Conservation (phyloP, 768 basidiomycete genomes). For the Terana coerulea region DNA sequence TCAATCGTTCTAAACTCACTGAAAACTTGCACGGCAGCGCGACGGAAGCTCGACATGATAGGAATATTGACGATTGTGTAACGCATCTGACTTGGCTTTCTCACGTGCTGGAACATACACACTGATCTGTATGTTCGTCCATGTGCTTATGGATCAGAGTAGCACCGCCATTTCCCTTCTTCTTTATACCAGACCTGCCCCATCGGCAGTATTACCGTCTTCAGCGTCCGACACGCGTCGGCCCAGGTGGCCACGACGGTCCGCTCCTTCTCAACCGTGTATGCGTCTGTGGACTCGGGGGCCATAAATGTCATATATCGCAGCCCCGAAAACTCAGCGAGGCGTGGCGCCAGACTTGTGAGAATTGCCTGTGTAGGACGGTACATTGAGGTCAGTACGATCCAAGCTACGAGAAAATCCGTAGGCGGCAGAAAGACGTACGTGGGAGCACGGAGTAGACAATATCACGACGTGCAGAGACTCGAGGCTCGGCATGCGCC, state of each 20-base stretch:
- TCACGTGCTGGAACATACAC: too few species aligned
- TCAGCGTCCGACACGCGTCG: slow-evolving; percentile 52
- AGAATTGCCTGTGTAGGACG: slow-evolving; percentile 35
- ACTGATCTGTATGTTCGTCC: too few species aligned
- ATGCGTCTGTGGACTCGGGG: slow-evolving; percentile 22
- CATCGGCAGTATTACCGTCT: slow-evolving; percentile 60
- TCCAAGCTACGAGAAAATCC: slow-evolving; percentile 20
- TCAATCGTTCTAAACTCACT: too few species aligned
- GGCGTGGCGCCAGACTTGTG: slow-evolving; percentile 34
- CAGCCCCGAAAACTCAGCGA: slow-evolving; percentile 36
- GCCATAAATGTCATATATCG: slow-evolving; percentile 63
- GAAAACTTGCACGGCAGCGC: too few species aligned
- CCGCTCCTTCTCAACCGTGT: slow-evolving; percentile 37
- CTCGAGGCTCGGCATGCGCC: slow-evolving; percentile 47
- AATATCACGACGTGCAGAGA: slow-evolving; percentile 61
- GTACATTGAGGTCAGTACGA: slow-evolving; percentile 7
- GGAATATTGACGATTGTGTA: too few species aligned
- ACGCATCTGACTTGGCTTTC: too few species aligned
- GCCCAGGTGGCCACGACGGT: slow-evolving; percentile 55
- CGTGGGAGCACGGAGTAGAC: too few species aligned
- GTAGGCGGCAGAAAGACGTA: slow-evolving; percentile 43
- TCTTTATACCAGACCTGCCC: slow-evolving; percentile 57
- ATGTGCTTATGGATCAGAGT: too few species aligned
- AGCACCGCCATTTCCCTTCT: slow-evolving; percentile 20
- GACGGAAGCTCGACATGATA: too few species aligned